Evolutionary conservation across 2,329 filamentous ascomycete species (phyloP).

Genomic region (Talaromyces sp.): DNA sequence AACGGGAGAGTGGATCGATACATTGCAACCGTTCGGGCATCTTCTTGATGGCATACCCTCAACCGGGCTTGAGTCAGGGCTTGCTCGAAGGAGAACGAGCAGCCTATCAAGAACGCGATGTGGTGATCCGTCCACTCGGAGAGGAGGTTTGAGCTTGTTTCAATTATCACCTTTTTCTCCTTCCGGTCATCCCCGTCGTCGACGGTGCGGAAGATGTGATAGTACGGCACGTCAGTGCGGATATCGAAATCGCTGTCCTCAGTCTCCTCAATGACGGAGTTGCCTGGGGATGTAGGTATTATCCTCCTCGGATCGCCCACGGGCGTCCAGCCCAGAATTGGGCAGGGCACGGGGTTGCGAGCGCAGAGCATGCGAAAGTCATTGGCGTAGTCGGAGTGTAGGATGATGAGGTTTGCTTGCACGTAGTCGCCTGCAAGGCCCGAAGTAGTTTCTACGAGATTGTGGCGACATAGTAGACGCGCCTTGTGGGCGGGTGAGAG

Average conservation of each 20-base stretch:
- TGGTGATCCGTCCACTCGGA: slow-evolving; percentile 56
- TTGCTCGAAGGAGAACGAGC: slow-evolving; percentile 61
- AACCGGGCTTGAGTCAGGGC: slow-evolving; percentile 53
- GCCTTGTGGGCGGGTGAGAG: slow-evolving; percentile 34
- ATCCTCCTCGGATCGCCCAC: slow-evolving; percentile 36
- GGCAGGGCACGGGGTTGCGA: slow-evolving; percentile 61
- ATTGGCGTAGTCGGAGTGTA: slow-evolving; percentile 54
- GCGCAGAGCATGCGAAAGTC: slow-evolving; percentile 59
- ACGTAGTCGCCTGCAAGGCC: slow-evolving; percentile 55
- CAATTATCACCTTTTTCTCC: slow-evolving; percentile 31
- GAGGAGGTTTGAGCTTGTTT: slow-evolving; percentile 42
- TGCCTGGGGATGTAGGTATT: not conserved
- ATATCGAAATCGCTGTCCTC: slow-evolving; percentile 48
- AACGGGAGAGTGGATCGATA: slow-evolving; percentile 57
- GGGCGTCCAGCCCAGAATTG: slow-evolving; percentile 48
- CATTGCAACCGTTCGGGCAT: slow-evolving; percentile 56
- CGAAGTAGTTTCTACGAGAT: slow-evolving; percentile 47
- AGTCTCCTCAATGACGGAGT: not conserved
- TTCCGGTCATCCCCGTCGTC: not conserved
- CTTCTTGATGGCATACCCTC: slow-evolving; percentile 48
- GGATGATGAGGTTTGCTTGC: slow-evolving; percentile 61
- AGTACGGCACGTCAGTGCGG: slow-evolving; percentile 56
- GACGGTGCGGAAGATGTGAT: slow-evolving; percentile 50
- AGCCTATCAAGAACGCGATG: slow-evolving; percentile 61
- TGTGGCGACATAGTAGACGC: slow-evolving; percentile 45